Conservation (phyloP, 2,329 filamentous ascomycete species). For the Acrocalymma vagum region DNA sequence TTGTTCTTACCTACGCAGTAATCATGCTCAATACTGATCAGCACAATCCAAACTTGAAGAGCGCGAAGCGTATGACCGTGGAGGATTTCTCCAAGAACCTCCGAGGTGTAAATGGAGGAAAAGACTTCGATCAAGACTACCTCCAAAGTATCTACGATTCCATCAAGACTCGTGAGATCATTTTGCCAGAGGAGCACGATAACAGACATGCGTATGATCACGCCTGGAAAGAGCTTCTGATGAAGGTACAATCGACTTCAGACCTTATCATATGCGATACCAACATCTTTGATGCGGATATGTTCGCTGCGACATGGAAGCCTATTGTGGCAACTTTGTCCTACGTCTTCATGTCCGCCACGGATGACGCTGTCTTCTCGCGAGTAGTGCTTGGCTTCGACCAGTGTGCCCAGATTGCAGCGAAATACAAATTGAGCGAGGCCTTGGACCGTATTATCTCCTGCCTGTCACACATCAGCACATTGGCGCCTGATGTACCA, state of each 20-base stretch:
- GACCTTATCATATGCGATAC: conserved; percentile 83
- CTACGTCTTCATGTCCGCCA: conserved; percentile 99
- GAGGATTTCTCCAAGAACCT: conserved; percentile 87
- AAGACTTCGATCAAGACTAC: conserved; percentile 85
- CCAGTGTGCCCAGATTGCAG: conserved; percentile 92
- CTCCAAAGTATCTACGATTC: conserved; percentile 88
- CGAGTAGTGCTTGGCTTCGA: conserved; percentile 94
- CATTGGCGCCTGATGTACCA: conserved; percentile 76
- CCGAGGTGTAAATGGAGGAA: conserved; percentile 85
- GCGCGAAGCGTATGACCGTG: conserved; percentile 82
- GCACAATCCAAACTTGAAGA: conserved; percentile 89
- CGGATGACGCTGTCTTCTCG: conserved; percentile 93
- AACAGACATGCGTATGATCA: conserved; percentile 97
- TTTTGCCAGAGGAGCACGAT: conserved; percentile 95
- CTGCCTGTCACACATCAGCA: conserved; percentile 89
- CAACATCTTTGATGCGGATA: conserved; percentile 95
- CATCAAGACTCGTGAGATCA: conserved; percentile 93
- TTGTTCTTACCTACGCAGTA: conserved; percentile 91
- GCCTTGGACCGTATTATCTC: conserved; percentile 93
- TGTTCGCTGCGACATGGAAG: conserved; percentile 96
- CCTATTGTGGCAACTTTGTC: conserved; percentile 94
- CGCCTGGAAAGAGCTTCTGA: conserved; percentile 92
- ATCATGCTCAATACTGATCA: conserved; percentile 98
- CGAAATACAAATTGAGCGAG: conserved; percentile 82
- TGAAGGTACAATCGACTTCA: conserved; percentile 81